Base-by-base conservation (phyloP, 768 basidiomycete species). In the Tricholoma sp. region DNA sequence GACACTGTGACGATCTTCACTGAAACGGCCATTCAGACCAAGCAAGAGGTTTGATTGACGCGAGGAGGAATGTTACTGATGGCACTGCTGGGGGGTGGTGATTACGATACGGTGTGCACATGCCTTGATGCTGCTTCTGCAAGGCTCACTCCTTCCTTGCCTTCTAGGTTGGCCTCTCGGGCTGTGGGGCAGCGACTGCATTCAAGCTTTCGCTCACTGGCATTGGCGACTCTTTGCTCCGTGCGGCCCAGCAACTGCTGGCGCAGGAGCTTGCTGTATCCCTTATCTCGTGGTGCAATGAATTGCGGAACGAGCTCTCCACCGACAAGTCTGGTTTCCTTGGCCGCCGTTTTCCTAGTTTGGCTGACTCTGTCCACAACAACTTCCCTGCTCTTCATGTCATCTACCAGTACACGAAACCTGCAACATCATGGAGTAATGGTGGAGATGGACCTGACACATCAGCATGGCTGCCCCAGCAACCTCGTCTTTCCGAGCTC, bases 11-110 rank as follows among this genome's bases (percentile, higher is more conserved):
- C 18, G 10, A 18, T 60, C 9, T 60, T 57, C 24, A 49, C 49
- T 18, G 22, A 19, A 21, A 51, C 35, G 29, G 46, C 52, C 9
- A 56, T 56, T 19, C 49, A 61, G 12, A 27, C 32, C 5, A 16
- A 6, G 4, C 32, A 50, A 8, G 29, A 27, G 1, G 59, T 60
- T 2, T 19, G 16, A n/a, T 37, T 64, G 6, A 60, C 53, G 14
- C 52, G 51, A 10, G 71, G 76, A 34, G 84, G 83, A 8, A 74
- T 83, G 46, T 76, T 86, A 50, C 74, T 88, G 6, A 79, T 86
- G 12, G 85, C 79, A 2, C 72, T 88, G 4, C 71, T 88, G 12
- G 76, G 77, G 7, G 87, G 88, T 0, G 86, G 86, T 1, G 87
- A 89, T 64, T 89, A 89, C 59, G 75, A 82, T 16, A 78, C 68